These are phyloP conservation scores for Fusarium hostae DNA, from an alignment of 2,329 filamentous ascomycete species.

Conservation along the genomic window DNA sequence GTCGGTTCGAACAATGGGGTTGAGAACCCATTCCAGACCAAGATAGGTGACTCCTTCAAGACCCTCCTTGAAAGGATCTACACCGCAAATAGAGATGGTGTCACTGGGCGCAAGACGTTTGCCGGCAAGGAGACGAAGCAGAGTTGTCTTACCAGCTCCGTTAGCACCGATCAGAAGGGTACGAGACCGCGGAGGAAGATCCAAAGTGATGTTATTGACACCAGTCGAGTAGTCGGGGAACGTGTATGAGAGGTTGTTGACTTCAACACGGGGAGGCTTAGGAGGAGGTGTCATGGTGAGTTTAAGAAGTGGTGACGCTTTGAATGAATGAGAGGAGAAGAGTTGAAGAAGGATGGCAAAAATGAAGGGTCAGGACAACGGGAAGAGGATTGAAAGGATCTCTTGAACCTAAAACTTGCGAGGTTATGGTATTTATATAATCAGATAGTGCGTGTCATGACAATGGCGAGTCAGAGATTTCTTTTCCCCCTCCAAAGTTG, in stretches of 20 bases:
- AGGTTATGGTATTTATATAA: background rate
- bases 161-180: slow-evolving; percentile 96
- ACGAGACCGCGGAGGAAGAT: slow-evolving; percentile 83
- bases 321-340: background rate
- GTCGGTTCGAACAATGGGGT: slow-evolving; percentile 94
- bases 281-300: slow-evolving; percentile 45
- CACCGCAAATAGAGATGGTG: slow-evolving; percentile 80
- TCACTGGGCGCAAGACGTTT: slow-evolving; percentile 87
- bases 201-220: slow-evolving; percentile 76
- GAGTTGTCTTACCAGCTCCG: slow-evolving; percentile 95
- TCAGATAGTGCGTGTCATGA: background rate
- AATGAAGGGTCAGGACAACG: background rate
- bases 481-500: slow-evolving; percentile 6
- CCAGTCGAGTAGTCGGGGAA: slow-evolving; percentile 90
- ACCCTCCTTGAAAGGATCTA: slow-evolving; percentile 90
- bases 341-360: background rate
- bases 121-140: slow-evolving; percentile 91
- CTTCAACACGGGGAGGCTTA: slow-evolving; percentile 71
- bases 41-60: slow-evolving; percentile 97
- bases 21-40: slow-evolving; percentile 97
- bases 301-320: slow-evolving; percentile 1
- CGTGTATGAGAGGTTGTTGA: slow-evolving; percentile 82
- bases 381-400: background rate
- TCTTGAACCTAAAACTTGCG: background rate
- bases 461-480: slow-evolving; percentile 28